Evolutionary conservation across 1,284 basidiomycete genomes (phyloP), one percentile per base, ranked within the genome.

Genomic region (Schizophyllum commune): DNA sequence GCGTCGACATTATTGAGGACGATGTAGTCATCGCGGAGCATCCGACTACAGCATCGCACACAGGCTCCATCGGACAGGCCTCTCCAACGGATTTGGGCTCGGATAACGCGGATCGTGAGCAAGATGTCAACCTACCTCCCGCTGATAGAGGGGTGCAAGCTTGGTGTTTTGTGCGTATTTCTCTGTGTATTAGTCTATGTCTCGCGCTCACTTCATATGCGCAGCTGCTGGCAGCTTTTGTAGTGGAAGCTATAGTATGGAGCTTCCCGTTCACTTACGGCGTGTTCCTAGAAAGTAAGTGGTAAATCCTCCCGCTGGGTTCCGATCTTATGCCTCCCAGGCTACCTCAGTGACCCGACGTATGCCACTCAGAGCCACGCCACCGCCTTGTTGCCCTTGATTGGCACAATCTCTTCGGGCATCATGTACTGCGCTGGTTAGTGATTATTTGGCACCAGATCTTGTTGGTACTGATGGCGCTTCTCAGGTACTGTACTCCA

Each of bases 391-490:
- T 68, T 77, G 53, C 75, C 75, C 11, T 64, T 76, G 8, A 68
- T 73, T 52, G 74, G 72, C 5, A 71, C 67, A 1, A 62, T 74
- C 1, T 68, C 69, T 6, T 71, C 72, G 27, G 72, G 73, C 7
- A 70, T 75, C 15, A 74, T 74, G 8, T 74, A 75, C 60, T 72
- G 69, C 60, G 71, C 74, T 56, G 69, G 74, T 75, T 60, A 27
- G 34, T n/a, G n/a, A n/a, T 51, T 51, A 51, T 11, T n/a, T 51
- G 11, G 19, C 34, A 55, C 20, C 5, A 27, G 17, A 11, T 47
- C 21, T 7, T 32, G 4, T 20, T 4, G 15, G 34, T 20, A 32
- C n/a, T 11, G 8, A 53, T 7, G 15, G 34, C 21, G 20, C n/a
- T 11, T 8, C 54, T 11, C 55, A 72, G 72, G 63, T 2, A 57